phyloP scores from a whole-genome alignment of 768 basidiomycete species.

The Russula vinacea region DNA sequence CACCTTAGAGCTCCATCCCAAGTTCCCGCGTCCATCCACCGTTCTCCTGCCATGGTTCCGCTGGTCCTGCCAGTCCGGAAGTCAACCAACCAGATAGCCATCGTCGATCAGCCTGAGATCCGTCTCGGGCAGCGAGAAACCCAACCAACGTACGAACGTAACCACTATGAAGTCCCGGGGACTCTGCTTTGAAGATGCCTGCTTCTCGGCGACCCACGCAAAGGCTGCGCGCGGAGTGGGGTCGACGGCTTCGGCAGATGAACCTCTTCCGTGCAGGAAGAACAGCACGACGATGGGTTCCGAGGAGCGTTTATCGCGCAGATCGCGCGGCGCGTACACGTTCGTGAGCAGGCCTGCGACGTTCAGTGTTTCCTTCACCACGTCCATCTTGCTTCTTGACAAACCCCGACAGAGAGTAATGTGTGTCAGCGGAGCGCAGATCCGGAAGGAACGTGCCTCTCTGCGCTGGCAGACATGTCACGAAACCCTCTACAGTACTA shows the following conservation, averaged over 20 bases:
- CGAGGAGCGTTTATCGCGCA: slow-evolving; percentile 9
- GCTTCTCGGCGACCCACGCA: slow-evolving; percentile 31
- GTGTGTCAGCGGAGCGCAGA: not conserved
- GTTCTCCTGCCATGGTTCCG: slow-evolving; percentile 50
- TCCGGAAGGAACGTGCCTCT: no score
- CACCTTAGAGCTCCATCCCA: slow-evolving; percentile 37
- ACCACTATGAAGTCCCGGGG: slow-evolving; percentile 47
- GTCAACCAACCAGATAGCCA: no score
- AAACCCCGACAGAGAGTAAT: not conserved
- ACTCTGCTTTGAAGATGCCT: slow-evolving; percentile 24
- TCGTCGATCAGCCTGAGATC: no score
- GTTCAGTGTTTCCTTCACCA: slow-evolving; percentile 32
- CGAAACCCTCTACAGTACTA: no score
- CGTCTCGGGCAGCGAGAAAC: not conserved
- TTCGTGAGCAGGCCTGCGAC: slow-evolving; percentile 36
- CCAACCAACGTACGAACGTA: slow-evolving; percentile 46
- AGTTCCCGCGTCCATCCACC: slow-evolving; percentile 41
- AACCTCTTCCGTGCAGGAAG: slow-evolving; percentile 48
- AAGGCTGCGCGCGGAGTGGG: slow-evolving; percentile 39
- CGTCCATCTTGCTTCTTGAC: not conserved
- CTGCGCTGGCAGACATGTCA: no score
- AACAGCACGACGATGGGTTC: slow-evolving; percentile 40
- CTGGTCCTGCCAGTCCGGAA: slow-evolving; percentile 43
- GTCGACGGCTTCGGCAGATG: slow-evolving; percentile 37
- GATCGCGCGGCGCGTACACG: slow-evolving; percentile 32